Base-by-base conservation (phyloP, 192 early-diverging fungal species). In the Pilaira anomala region DNA sequence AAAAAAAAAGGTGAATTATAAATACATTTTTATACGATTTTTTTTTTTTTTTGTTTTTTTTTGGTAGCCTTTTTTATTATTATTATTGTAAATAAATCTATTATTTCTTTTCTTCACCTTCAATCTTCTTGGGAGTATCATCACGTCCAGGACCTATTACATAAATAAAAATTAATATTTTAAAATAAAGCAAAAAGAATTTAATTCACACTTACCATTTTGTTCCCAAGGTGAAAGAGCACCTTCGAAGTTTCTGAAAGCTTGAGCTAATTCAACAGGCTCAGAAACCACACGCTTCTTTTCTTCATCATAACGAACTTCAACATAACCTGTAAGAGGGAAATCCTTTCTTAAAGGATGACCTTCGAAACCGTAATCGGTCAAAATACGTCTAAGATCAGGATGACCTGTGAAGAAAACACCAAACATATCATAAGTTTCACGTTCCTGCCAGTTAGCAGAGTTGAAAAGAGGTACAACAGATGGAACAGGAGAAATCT, bases 351-450 rank as follows among this genome's bases (percentile, higher is more conserved):
- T 81, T 69, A 98, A 58, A 65, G 90, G 90, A 67, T 92, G 86
- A 12, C 95, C 97, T 78, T 99, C 95, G 60, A 98, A 99, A 24
- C 97, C 97, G 69, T 99, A 99, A 77, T 97, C 95, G 49, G 94
- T 96, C 76, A 99, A 85, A 68, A 99, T 98, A 44, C 97, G 81
- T 49, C 97, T 76, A 74, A 99, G 75, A 80, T 99, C 97, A 7
- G 97, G 97, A 70, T 99, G 97, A 45, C 88, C 91, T 0, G 85
- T 82, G 71, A 99, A 99, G 76, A 95, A 95, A 48, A 99, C 85
- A 56, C 97, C 97, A 68, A 87, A 99, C 97, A 99, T 99, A 67
- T 99, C 97, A 78, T 90, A 99, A 21, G 88, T 91, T 76, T 99
- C 97, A 74, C 97, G 91, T 79, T 99, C 97, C 62, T 93, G 89